Evolutionary conservation across 768 basidiomycete genomes (phyloP).

Genomic region (Lepiota venenata): DNA sequence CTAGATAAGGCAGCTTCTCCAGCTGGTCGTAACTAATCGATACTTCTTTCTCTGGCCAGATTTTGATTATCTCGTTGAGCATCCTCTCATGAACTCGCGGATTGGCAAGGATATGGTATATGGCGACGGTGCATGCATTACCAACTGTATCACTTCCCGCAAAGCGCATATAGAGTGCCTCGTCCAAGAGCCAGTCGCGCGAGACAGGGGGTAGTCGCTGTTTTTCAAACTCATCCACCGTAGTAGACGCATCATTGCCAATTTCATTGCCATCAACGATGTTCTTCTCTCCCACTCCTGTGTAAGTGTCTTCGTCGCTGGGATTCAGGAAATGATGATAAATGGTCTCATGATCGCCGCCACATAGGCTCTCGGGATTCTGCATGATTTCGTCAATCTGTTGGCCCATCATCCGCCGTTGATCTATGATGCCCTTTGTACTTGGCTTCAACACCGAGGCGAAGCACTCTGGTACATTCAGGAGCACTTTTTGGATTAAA

Average conservation of each 20-base stretch:
- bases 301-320: background rate
- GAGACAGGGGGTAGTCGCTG: constrained; percentile 26
- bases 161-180: constrained; percentile 32
- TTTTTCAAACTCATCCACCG: constrained; percentile 21
- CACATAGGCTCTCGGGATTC: constrained; percentile 26
- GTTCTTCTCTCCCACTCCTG: background rate
- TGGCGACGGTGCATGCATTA: constrained; percentile 33
- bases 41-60: constrained; percentile 38
- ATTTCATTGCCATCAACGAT: too few species aligned
- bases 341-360: constrained; percentile 32
- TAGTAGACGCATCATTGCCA: too few species aligned
- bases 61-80: constrained; percentile 27
- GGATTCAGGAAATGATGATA: constrained; percentile 34
- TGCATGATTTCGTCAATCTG: constrained; percentile 33
- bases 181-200: constrained; percentile 32
- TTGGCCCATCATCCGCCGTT: constrained; percentile 28
- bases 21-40: constrained; percentile 30
- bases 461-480: constrained; percentile 29
- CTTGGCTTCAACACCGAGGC: constrained; percentile 31
- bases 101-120: constrained; percentile 33
- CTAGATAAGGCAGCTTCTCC: constrained; percentile 44
- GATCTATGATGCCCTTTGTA: constrained; percentile 31
- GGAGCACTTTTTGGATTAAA: constrained; percentile 25
- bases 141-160: constrained; percentile 46
- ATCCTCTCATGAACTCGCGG: constrained; percentile 26